Evolutionary conservation across 1,284 basidiomycete species (phyloP).

Genomic region (Moesziomyces sp.): DNA sequence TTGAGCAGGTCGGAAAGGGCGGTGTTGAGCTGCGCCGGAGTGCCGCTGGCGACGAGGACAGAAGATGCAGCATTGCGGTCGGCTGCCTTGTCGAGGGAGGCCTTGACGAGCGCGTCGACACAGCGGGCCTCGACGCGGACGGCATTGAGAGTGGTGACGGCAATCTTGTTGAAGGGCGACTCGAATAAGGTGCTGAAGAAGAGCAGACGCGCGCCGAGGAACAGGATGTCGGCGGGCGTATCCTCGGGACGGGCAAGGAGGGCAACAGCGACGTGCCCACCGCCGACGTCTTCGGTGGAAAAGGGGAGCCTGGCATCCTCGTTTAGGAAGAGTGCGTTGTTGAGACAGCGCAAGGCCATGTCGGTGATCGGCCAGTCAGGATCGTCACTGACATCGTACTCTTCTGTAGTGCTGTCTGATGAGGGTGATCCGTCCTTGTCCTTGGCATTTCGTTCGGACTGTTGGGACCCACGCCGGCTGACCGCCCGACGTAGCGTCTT

Average conservation of each 20-base stretch:
- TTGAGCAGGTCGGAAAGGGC: constrained; percentile 59
- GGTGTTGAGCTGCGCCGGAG: constrained; percentile 34
- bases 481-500: constrained; percentile 33
- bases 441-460: constrained; percentile 16
- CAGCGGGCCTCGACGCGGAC: constrained; percentile 33
- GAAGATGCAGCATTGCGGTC: constrained; percentile 8
- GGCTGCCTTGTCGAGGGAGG: constrained; percentile 15
- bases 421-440: constrained; percentile 13
- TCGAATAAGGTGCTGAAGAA: constrained; percentile 64
- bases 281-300: constrained; percentile 41
- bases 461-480: constrained; percentile 15
- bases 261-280: constrained; percentile 38
- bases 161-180: constrained; percentile 52
- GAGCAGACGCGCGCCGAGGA: constrained; percentile 52
- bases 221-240: constrained; percentile 51
- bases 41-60: constrained; percentile 30
- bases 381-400: constrained; percentile 19
- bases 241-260: constrained; percentile 32
- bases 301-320: constrained; percentile 40
- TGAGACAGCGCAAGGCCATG: constrained; percentile 57
- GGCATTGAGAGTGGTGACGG: constrained; percentile 41
- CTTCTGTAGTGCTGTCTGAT: constrained; percentile 23
- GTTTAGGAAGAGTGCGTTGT: constrained; percentile 60
- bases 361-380: constrained; percentile 53
- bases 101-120: constrained; percentile 28